These are phyloP conservation scores for Akanthomyces lecanii DNA, from an alignment of 2,329 filamentous ascomycete genomes.

Conservation along the genomic window DNA sequence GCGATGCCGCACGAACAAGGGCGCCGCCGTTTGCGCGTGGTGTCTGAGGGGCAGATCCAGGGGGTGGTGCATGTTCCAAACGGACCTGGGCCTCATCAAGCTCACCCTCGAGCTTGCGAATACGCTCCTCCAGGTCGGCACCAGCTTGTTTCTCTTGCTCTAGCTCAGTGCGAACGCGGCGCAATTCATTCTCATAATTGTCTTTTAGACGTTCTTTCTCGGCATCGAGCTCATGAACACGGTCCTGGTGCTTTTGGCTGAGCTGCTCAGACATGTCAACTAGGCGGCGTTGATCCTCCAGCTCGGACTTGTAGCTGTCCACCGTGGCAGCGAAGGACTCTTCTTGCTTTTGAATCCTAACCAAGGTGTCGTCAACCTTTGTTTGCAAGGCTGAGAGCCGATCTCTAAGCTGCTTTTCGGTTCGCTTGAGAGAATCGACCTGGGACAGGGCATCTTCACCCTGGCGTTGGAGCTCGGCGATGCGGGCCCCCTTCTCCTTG, in stretches of 20 bases:
- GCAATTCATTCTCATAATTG: constrained; percentile 58
- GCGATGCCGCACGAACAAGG: constrained; percentile 51
- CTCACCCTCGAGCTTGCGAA: constrained; percentile 49
- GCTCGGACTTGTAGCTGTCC: constrained; percentile 80
- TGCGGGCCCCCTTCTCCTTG: constrained; percentile 89
- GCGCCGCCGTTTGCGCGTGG: constrained; percentile 56
- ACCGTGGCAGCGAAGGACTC: constrained; percentile 78
- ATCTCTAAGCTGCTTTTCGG: constrained; percentile 73
- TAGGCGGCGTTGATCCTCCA: constrained; percentile 75
- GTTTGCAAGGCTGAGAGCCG: constrained; percentile 78
- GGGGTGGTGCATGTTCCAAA: constrained; percentile 38
- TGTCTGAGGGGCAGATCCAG: constrained; percentile 54
- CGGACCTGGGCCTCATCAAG: constrained; percentile 50
- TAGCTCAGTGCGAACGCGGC: constrained; percentile 52
- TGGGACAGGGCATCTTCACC: constrained; percentile 79
- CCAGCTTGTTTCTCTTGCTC: constrained; percentile 49
- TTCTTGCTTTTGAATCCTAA: constrained; percentile 78
- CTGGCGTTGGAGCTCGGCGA: constrained; percentile 81
- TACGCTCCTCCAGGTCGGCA: constrained; percentile 43
- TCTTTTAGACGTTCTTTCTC: constrained; percentile 59
- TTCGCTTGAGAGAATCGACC: constrained; percentile 72
- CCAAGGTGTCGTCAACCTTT: constrained; percentile 80
- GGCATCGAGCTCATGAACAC: constrained; percentile 65
- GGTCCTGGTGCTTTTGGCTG: constrained; percentile 65
- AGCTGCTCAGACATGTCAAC: constrained; percentile 78